These are phyloP conservation scores for Salvia miltiorrhiza DNA, from an alignment of 257 asterid species.

Conservation along the genomic window DNA sequence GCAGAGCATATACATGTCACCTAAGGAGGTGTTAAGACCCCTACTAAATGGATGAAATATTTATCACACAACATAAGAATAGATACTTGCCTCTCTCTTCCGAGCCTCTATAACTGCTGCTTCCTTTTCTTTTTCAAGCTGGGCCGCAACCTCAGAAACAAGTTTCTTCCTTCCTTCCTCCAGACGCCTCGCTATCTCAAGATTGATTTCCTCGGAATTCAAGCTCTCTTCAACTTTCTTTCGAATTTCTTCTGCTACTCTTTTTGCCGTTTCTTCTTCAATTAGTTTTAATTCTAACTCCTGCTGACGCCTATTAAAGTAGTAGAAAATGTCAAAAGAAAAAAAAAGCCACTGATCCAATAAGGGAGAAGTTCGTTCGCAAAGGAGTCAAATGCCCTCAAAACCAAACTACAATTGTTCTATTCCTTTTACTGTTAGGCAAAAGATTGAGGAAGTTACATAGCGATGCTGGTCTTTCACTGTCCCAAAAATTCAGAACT, in stretches of 20 bases:
- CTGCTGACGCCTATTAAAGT: slow-evolving; percentile 69
- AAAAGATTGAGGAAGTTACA: slow-evolving; percentile 22
- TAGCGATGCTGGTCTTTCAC: slow-evolving; percentile 22
- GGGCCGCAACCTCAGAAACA: slow-evolving; percentile 69
- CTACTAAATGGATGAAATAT: neutral
- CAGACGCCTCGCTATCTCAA: slow-evolving; percentile 59
- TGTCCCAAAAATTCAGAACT: slow-evolving; percentile 39
- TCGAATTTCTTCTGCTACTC: slow-evolving; percentile 71
- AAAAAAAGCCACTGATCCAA: slow-evolving; percentile 7
- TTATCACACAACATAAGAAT: slow-evolving; percentile 1
- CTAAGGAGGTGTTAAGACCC: neutral
- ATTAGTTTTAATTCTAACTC: slow-evolving; percentile 87
- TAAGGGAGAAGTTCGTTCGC: slow-evolving; percentile 5
- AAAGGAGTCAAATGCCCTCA: slow-evolving; percentile 11
- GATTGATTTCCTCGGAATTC: slow-evolving; percentile 54
- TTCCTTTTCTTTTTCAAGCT: slow-evolving; percentile 85
- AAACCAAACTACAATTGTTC: slow-evolving; percentile 15
- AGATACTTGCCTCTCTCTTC: slow-evolving; percentile 65
- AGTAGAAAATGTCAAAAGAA: slow-evolving; percentile 30
- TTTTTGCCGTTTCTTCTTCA: slow-evolving; percentile 93
- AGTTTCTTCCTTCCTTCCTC: slow-evolving; percentile 87
- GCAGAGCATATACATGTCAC: neutral
- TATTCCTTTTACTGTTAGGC: slow-evolving; percentile 8
- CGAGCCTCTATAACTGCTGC: slow-evolving; percentile 59
- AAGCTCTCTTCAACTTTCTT: slow-evolving; percentile 79